Percentiles rank a stretch among this genome's conserved stretches.
These are phyloP conservation scores for Dipteronia sinensis DNA, from an alignment of 345 rosid species.

Conservation along the genomic window DNA sequence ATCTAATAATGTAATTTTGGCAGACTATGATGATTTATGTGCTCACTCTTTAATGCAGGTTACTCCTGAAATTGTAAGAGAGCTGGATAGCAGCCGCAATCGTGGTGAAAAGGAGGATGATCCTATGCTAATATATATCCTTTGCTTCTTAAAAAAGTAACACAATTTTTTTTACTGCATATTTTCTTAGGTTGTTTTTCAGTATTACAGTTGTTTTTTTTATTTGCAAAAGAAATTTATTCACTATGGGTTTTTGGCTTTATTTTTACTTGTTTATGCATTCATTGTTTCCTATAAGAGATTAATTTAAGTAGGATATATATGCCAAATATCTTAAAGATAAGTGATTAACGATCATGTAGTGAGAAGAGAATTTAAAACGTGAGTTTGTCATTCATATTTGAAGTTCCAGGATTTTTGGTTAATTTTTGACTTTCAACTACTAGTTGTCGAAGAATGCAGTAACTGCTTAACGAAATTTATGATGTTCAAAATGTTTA, in stretches of 20 bases:
- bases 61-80: constrained; percentile 81
- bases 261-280: background rate
- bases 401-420: background rate
- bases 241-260: background rate
- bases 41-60: constrained; percentile 44
- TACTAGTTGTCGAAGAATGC: background rate
- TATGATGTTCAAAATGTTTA: background rate
- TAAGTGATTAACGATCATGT: background rate
- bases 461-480: no score
- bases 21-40: constrained; percentile 1
- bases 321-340: background rate
- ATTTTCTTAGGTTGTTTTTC: background rate
- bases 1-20: background rate
- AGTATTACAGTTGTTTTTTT: background rate
- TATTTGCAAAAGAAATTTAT: background rate
- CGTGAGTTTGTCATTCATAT: background rate
- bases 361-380: background rate
- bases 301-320: background rate
- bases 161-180: background rate
- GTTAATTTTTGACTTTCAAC: background rate
- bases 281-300: background rate
- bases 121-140: constrained; percentile 75
- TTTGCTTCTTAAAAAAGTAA: constrained; percentile 28
- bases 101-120: constrained; percentile 90
- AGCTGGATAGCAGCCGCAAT: constrained; percentile 73